phyloP scores from a whole-genome alignment of 2,329 filamentous ascomycete genomes.

The Balansia obtecta region DNA sequence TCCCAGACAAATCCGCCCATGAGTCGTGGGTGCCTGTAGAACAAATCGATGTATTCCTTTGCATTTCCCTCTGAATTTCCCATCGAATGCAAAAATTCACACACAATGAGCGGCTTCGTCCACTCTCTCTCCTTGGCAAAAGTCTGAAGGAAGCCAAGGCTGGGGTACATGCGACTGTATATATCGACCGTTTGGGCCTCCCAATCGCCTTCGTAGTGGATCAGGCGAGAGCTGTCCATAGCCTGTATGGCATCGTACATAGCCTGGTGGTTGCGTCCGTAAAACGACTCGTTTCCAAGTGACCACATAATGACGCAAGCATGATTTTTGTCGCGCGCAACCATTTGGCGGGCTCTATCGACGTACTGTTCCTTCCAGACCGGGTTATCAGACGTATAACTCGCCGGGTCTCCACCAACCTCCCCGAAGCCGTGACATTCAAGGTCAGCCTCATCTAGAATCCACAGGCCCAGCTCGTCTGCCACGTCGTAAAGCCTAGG shows the following conservation, averaged over 20 bases:
- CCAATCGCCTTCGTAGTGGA: constrained; percentile 55
- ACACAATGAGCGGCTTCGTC: constrained; percentile 45
- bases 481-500: constrained; percentile 46
- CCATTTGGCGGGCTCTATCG: constrained; percentile 51
- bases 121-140: constrained; percentile 28
- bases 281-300: constrained; percentile 60
- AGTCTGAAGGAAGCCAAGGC: constrained; percentile 30
- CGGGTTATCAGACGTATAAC: constrained; percentile 45
- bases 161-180: constrained; percentile 53
- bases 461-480: constrained; percentile 51
- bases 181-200: constrained; percentile 48
- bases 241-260: constrained; percentile 54
- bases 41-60: constrained; percentile 54
- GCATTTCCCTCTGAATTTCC: constrained; percentile 58
- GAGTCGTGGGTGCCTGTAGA: constrained; percentile 34
- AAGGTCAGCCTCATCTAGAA: constrained; percentile 45
- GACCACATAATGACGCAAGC: constrained; percentile 59
- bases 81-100: constrained; percentile 51
- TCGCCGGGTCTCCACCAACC: constrained; percentile 20
- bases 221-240: constrained; percentile 41
- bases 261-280: constrained; percentile 51
- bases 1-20: constrained; percentile 58
- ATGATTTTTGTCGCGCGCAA: constrained; percentile 48
- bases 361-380: constrained; percentile 53
- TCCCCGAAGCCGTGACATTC: constrained; percentile 40